Conservation (phyloP, 1,139 yeast genomes). For the Pichia sp. region DNA sequence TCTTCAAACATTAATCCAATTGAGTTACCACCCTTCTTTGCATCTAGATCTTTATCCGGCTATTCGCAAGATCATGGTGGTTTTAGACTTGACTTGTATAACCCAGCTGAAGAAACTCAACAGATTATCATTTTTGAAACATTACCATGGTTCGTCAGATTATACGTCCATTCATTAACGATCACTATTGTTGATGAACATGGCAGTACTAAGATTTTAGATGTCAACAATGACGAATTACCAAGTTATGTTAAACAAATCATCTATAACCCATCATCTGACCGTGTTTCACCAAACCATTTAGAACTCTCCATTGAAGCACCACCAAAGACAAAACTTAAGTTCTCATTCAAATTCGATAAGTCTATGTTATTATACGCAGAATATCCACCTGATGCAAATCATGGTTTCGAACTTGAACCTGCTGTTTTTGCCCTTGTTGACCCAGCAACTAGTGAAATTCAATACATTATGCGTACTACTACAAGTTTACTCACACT, state of each 20-base stretch:
- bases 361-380: constrained; percentile 80
- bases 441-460: constrained; percentile 31
- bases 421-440: constrained; percentile 74
- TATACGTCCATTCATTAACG: constrained; percentile 70
- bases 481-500: constrained; percentile 80
- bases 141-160: constrained; percentile 91
- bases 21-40: constrained; percentile 61
- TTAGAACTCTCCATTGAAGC: constrained; percentile 63
- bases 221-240: constrained; percentile 28
- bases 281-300: constrained; percentile 80
- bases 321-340: constrained; percentile 63
- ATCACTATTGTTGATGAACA: constrained; percentile 26
- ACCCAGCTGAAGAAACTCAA: constrained; percentile 52
- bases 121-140: constrained; percentile 71
- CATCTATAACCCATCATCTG: constrained; percentile 73
- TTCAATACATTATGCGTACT: constrained; percentile 67
- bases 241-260: constrained; percentile 49
- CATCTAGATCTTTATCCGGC: constrained; percentile 87
- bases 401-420: constrained; percentile 94
- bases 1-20: constrained; percentile 35
- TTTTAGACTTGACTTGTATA: constrained; percentile 70
- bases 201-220: constrained; percentile 16
- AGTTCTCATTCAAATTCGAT: constrained; percentile 78
- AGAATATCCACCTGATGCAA: constrained; percentile 99
- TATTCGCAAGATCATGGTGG: constrained; percentile 93